These are phyloP conservation scores for Centaurea solstitialis DNA, from an alignment of 129 eudicot species.

Conservation along the genomic window DNA sequence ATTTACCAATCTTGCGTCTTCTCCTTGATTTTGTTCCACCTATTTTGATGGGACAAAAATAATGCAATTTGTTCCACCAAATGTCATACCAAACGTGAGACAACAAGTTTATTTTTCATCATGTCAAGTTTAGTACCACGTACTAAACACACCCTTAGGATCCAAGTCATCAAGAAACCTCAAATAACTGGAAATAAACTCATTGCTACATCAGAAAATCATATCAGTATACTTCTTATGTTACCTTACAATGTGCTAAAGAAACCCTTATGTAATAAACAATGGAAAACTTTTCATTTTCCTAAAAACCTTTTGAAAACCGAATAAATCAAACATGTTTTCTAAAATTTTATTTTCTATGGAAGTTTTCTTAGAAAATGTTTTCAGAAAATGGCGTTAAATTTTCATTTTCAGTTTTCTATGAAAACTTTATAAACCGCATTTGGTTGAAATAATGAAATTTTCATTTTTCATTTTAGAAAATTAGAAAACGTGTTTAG, in stretches of 20 bases:
- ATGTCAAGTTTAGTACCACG: neutral
- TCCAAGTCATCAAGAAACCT: constrained; percentile 13
- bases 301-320: no score
- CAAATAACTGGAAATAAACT: neutral
- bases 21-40: neutral
- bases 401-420: no score
- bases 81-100: neutral
- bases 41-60: neutral
- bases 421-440: no score
- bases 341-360: no score
- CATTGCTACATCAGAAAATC: neutral
- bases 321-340: no score
- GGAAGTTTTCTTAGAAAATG: no score
- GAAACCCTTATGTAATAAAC: neutral
- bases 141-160: neutral
- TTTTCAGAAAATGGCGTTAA: no score
- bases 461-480: no score
- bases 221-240: neutral
- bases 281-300: no score
- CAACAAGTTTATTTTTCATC: neutral
- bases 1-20: neutral
- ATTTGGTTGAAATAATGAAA: no score
- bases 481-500: no score
- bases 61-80: no score
- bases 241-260: constrained; percentile 3